Base-by-base conservation (phyloP, 1,139 yeast species). In the Hemisphaericaspora xylofermentans region DNA sequence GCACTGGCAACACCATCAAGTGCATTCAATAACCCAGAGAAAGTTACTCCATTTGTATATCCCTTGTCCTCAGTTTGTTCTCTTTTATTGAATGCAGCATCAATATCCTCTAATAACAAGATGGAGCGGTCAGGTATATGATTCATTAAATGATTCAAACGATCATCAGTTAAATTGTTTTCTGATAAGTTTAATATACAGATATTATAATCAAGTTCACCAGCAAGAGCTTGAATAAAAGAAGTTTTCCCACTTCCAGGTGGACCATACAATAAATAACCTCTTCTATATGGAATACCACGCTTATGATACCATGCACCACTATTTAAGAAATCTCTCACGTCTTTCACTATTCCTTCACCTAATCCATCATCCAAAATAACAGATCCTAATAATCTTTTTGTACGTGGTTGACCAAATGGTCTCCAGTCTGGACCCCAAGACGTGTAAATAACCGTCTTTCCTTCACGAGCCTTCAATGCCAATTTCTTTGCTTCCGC, bases 341-440 rank as follows among this genome's bases (percentile, higher is more conserved):
- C 91, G 56, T 93, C 99, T 1, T 58, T 56, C 4, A 87, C 61
- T 18, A 93, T 78, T 13, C 62, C 56, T 44, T 84, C 86, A 48
- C 82, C 80, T 36, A 93, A 68, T 1, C 88, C 93, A 28, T 75
- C 61, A 57, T 89, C 98, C 43, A 93, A 68, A 30, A 93, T 82
- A 13, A 93, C 99, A 12, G 95, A 86, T 5, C 87, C 93, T 29
- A 91, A 65, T 37, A 84, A 68, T 54, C 99, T 75, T 63, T 93
- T 91, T 52, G 84, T 84, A 50, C 97, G 75, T 1, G 99, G 98
- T 58, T 86, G 94, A 2, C 99, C 99, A 68, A 93, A 93, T 3
- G 96, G 96, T 53, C 98, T 74, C 99, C 99, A 93, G 58, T 93
- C 99, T 12, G 96, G 96, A 1, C 98, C 98, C 87, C 94, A 91